phyloP scores from a whole-genome alignment of 257 asterid species.

The Solanum medicagineum region DNA sequence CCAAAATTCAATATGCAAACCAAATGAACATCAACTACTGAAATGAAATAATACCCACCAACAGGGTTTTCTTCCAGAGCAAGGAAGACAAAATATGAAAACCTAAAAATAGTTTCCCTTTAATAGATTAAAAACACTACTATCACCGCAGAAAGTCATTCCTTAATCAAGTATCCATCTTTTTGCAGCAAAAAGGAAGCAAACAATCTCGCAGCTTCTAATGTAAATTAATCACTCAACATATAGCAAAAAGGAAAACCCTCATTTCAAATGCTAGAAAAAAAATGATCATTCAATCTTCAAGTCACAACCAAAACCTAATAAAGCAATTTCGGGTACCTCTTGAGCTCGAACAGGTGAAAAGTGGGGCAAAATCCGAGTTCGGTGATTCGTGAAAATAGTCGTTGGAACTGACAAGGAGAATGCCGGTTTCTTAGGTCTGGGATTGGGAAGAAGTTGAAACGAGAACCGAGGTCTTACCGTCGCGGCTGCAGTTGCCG shows the following conservation, averaged over 20 bases:
- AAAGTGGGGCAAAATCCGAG: slow-evolving; percentile 5
- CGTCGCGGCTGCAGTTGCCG: neutral
- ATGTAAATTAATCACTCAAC: neutral
- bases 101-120: neutral
- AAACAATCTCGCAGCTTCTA: neutral
- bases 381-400: slow-evolving; percentile 7
- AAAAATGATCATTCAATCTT: neutral
- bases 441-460: slow-evolving; percentile 11
- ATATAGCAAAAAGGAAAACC: neutral
- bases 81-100: neutral
- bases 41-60: neutral
- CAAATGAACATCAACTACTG: neutral
- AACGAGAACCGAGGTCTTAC: neutral
- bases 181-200: neutral
- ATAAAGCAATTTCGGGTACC: slow-evolving; percentile 18
- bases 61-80: neutral
- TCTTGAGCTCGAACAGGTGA: slow-evolving; percentile 41
- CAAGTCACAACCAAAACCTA: neutral
- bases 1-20: neutral
- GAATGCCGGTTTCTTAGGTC: slow-evolving; percentile 13
- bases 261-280: neutral
- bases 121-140: neutral
- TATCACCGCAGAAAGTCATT: neutral
- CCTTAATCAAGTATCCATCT: neutral
- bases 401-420: slow-evolving; percentile 16